Base-by-base conservation (phyloP, 176 grass and related monocot genomes). In the Bothriochloa decipiens region DNA sequence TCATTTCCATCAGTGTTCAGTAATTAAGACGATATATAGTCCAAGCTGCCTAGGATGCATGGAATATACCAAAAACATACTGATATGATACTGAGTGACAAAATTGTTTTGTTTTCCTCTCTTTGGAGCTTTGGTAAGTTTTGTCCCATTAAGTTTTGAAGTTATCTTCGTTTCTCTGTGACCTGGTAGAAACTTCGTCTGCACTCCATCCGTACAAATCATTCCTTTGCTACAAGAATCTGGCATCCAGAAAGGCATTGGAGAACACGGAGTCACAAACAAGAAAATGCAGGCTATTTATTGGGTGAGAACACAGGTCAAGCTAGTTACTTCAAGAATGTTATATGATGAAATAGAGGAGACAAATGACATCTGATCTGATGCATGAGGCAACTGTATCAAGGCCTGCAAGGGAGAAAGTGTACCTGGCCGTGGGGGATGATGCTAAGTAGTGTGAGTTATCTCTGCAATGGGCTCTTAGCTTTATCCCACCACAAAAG, bases 391-490 rank as follows among this genome's bases (percentile, higher is more conserved):
- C 25, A 73, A 73, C 39, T 47, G 70, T 17, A 28, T 28, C 70
- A 12, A 13, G 7, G 28, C 6, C 23, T 72, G 70, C 70, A 26
- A 5, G 6, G 42, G 25, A 28, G 41, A 73, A 73, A 42, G 42
- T 73, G 14, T 73, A 49, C 70, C 70, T 73, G 70, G 70, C 70
- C 26, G 42, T 73, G 13, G 25, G 23, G 6, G 23, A 73, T 47
- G 42, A 47, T 28, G 11, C n/a, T 20, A 73, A 73, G 75, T 50
- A 71, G 26, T 62, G 49, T 2, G 7, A 18, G 26, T 10, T 62
- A 47, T 22, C 12, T 79, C 8, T 79, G 65, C 36, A 14, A 84
- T 84, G 82, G 82, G 82, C 73, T 84, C 28, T 12, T 8, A 17
- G 7, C 74, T 47, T 11, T 65, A 70, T 85, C 65, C 83, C 50